Conservation (phyloP, 306 rosid species). For the Oxytropis ochrocephala region DNA sequence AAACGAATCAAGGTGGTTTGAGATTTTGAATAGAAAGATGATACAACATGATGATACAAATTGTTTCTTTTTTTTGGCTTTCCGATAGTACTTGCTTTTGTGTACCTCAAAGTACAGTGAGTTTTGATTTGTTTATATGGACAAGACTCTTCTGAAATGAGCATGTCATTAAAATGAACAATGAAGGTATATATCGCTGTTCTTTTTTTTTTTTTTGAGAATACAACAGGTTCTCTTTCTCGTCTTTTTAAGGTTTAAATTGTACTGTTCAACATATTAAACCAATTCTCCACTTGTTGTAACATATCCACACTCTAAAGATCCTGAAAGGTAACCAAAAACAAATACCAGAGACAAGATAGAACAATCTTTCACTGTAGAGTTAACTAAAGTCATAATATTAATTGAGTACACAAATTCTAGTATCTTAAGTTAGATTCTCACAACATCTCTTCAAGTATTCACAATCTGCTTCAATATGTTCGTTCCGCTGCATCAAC, state of each 20-base stretch:
- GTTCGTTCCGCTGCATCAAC: no score
- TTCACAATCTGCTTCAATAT: no score
- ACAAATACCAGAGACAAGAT: background rate
- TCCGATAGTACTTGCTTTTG: background rate
- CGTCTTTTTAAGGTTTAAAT: no score
- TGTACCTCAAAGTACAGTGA: background rate
- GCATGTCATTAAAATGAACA: background rate
- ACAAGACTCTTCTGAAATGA: background rate
- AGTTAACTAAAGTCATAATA: no score
- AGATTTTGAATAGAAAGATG: constrained; percentile 10
- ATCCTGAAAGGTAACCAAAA: constrained; percentile 17
- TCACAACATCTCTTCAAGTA: no score
- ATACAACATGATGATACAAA: background rate
- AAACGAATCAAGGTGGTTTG: constrained; percentile 30
- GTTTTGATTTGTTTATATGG: background rate
- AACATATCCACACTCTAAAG: background rate
- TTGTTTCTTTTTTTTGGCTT: background rate
- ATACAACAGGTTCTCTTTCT: no score
- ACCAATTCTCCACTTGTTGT: background rate
- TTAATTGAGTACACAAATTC: no score
- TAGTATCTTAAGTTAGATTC: constrained; percentile 65
- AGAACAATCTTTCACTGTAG: background rate
- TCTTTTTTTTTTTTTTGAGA: no score
- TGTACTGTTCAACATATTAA: no score
- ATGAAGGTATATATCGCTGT: background rate